phyloP scores from a whole-genome alignment of 2,329 filamentous ascomycete genomes.

The Aspergillus pseudonomiae region DNA sequence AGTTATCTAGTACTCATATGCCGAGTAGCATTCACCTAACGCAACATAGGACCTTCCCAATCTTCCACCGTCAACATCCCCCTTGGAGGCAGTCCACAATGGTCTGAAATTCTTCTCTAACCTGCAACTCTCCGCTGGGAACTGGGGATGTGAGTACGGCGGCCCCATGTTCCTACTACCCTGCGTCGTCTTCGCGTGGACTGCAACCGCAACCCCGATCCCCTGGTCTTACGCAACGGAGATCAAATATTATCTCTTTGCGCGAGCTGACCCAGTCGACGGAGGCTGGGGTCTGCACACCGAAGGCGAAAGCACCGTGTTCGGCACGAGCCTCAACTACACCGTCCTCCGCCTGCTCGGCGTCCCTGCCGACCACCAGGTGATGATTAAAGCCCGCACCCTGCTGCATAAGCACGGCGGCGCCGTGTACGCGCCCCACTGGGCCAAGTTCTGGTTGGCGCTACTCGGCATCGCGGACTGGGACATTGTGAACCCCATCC shows the following conservation, averaged over 20 bases:
- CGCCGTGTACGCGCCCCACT: neutral
- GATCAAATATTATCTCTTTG: constrained; percentile 4
- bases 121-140: neutral
- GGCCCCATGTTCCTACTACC: constrained; percentile 8
- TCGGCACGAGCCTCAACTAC: constrained; percentile 12
- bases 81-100: neutral
- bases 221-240: neutral
- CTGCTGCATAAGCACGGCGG: constrained; percentile 5
- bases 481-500: constrained; percentile 8
- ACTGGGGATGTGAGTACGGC: constrained; percentile 7
- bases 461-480: constrained; percentile 13
- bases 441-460: constrained; percentile 18
- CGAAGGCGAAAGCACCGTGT: neutral
- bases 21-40: neutral
- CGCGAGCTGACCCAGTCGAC: neutral
- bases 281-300: constrained; percentile 13
- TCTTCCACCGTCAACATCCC: neutral
- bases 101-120: neutral
- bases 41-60: neutral
- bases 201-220: constrained; percentile 2
- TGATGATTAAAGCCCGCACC: neutral
- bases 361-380: neutral
- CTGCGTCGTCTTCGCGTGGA: constrained; percentile 6
- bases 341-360: constrained; percentile 12
- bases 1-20: neutral